Base-by-base conservation (phyloP, 2,329 filamentous ascomycete genomes). In the Akanthomyces uredinophilus region DNA sequence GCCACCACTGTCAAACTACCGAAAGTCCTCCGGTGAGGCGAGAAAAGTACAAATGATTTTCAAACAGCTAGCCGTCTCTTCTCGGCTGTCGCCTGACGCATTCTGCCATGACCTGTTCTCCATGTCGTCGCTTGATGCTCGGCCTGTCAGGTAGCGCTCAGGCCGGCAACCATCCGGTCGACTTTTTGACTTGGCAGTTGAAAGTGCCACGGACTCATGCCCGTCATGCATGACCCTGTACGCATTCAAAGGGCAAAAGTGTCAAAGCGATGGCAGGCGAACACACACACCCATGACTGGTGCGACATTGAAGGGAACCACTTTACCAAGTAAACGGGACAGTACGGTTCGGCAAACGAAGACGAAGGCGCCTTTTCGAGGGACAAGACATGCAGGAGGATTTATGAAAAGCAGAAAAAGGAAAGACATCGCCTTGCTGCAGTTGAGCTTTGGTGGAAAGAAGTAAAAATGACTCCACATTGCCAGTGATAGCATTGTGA, bases 61-160 rank as follows among this genome's bases (percentile, higher is more conserved):
- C 27, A 29, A 29, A 29, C 46, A 29, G 24, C 24, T 24, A 49
- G 13, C 22, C 22, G n/a, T 13, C 46, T 51, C 5, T 20, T 18
- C n/a, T 37, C 50, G 50, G 50, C 32, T 24, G 29, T 35, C 50
- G 50, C 29, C 7, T 37, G 47, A 35, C 49, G 51, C 51, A 29
- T 29, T 46, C 27, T 44, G 39, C 53, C 53, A 35, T 44, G 53
- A 46, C 53, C 16, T 27, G 7, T 13, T 20, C 29, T n/a, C 20
- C 29, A 16, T 29, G 35, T 35, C 20, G 35, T 35, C 20, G 51
- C 35, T 2, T 39, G 51, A 41, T 27, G 37, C 32, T 29, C 32
- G 43, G 14, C 56, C 44, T 51, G 56, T 29, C 56, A 50, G 56
- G 56, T 41, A 37, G 35, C 56, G 56, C 56, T 59, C 56, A 59